Evolutionary conservation across 2,329 filamentous ascomycete genomes (phyloP).

Genomic region (Alternaria hordeiaustralica): DNA sequence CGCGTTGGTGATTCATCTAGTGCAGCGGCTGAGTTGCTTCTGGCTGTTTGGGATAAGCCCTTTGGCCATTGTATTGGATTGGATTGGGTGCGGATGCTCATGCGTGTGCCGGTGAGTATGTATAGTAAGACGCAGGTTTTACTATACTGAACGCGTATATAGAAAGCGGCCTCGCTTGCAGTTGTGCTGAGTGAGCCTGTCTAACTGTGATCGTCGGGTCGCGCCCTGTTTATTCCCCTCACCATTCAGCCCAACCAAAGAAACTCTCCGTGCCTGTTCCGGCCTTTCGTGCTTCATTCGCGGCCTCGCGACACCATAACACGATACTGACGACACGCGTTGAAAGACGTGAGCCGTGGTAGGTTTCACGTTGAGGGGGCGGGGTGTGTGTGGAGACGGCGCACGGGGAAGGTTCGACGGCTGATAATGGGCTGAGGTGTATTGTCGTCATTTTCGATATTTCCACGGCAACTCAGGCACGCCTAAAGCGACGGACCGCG

Average conservation of each 20-base stretch:
- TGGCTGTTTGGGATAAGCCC: neutral
- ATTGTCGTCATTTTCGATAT: constrained; percentile 1
- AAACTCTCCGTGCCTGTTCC: neutral
- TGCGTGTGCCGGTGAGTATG: constrained; percentile 4
- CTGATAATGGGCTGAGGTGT: neutral
- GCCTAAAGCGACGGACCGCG: neutral
- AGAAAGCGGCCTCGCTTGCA: neutral
- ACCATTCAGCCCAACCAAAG: neutral
- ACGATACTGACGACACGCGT: constrained; percentile 18
- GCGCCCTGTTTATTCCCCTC: constrained; percentile 3
- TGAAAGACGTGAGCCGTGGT: constrained; percentile 4
- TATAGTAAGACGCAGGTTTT: constrained; percentile 1
- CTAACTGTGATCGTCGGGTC: neutral
- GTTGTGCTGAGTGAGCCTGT: neutral
- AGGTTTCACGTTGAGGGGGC: constrained; percentile 16
- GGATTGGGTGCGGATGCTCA: neutral
- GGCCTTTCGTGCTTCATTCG: constrained; percentile 1
- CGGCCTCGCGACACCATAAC: constrained; percentile 8
- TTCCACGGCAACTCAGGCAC: neutral
- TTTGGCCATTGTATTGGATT: neutral
- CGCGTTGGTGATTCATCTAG: constrained; percentile 3
- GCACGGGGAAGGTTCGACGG: constrained; percentile 7
- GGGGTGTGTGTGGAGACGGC: neutral
- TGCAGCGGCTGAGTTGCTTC: constrained; percentile 6
- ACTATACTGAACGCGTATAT: neutral